Percentiles rank a stretch among this genome's conserved stretches.
phyloP scores from a whole-genome alignment of 352 stramenopile species.

The Thalassiosira hispida region DNA sequence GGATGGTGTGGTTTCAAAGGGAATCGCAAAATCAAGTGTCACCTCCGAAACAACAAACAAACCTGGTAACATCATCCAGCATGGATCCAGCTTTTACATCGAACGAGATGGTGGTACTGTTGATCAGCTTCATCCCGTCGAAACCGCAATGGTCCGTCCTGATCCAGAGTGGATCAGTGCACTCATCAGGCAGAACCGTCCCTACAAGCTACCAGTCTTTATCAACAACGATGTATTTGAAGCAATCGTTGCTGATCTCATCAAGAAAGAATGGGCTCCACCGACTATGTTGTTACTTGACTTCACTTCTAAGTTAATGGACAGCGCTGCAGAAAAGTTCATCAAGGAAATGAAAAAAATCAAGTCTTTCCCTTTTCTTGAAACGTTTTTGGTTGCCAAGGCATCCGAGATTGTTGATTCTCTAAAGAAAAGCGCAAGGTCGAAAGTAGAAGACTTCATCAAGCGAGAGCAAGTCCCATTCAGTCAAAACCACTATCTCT shows the following conservation, averaged over 20 bases:
- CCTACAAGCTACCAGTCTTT: constrained; percentile 75
- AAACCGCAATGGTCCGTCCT: constrained; percentile 40
- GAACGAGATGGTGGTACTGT: constrained; percentile 39
- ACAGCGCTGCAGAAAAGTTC: constrained; percentile 42
- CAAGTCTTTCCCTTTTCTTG: constrained; percentile 45
- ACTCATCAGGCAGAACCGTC: constrained; percentile 63
- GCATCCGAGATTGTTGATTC: constrained; percentile 39
- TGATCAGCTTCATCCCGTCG: constrained; percentile 59
- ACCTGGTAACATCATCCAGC: constrained; percentile 44
- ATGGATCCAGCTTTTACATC: constrained; percentile 58
- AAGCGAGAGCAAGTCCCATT: constrained; percentile 65
- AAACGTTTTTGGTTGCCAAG: constrained; percentile 43
- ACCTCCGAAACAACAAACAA: constrained; percentile 38
- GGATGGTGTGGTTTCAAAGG: neutral
- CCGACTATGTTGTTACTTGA: constrained; percentile 60
- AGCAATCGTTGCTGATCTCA: constrained; percentile 67
- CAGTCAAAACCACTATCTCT: constrained; percentile 76
- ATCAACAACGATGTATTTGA: constrained; percentile 75
- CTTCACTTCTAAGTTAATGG: constrained; percentile 44
- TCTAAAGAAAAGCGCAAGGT: constrained; percentile 42
- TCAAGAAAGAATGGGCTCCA: constrained; percentile 67
- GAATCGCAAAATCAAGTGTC: neutral
- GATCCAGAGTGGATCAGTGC: constrained; percentile 69
- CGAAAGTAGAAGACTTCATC: constrained; percentile 63
- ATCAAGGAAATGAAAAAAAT: constrained; percentile 34